Base-by-base conservation (phyloP, 1,284 basidiomycete species). In the Moesziomyces globuligerus region DNA sequence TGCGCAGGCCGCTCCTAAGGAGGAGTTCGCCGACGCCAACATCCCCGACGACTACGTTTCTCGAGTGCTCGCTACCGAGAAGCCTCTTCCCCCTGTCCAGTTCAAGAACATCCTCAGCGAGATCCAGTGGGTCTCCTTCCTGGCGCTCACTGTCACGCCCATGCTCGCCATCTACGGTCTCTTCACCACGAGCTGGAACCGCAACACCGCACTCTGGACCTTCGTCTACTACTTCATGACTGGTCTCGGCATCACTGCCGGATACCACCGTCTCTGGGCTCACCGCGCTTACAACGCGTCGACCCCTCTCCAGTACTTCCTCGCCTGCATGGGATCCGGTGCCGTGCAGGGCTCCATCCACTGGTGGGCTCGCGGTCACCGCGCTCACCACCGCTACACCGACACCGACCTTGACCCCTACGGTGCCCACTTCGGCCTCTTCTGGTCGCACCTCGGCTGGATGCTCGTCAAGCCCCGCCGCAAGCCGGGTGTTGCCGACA, bases 321-420 rank as follows among this genome's bases (percentile, higher is more conserved):
- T 81, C 28, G 76, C 78, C 34, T 75, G 80, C 57, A 78, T 78
- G 74, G 80, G 80, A 26, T 78, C 78, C 28, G 75, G 76, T 32
- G 74, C 80, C 29, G 78, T 81, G 4, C 61, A 81, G 55, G 80
- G 80, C 48, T 81, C 79, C 28, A 80, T 80, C 41, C 75, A 78
- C 62, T 81, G 80, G 80, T 81, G 80, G 80, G 62, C 80, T 13
- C 80, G 80, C 37, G 80, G 80, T 23, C 80, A 81, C 65, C 79
- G 80, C 37, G 79, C 80, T n/a, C 80, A 81, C 68, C 80, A 81
- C 72, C 70, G 80, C 17, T 81, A 81, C 72, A 81, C 80, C 50
- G 80, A 81, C 73, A 81, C 80, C 46, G 79, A 81, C 46, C 74
- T 81, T 18, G 80, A 81, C 71, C 80, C 80, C 3, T 81, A 81